Evolutionary conservation across 768 basidiomycete genomes (phyloP).

Genomic region (Cyathus striatus): DNA sequence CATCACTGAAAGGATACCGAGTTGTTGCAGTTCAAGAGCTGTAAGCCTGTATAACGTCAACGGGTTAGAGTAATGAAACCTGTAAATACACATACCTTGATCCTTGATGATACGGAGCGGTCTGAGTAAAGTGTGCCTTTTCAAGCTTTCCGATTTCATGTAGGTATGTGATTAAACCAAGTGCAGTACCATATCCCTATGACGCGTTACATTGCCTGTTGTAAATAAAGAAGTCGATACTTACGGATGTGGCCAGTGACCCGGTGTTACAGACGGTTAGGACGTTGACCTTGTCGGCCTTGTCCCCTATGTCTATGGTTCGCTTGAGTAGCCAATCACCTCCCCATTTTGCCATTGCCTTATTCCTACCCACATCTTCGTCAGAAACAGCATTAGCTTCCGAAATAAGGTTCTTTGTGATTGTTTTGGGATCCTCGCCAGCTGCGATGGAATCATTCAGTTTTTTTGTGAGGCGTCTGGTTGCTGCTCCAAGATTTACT

Average conservation of each 20-base stretch:
- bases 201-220: not conserved
- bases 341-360: conserved; percentile 78
- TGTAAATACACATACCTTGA: conserved; percentile 44
- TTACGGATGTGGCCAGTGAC: conserved; percentile 86
- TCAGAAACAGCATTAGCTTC: conserved; percentile 73
- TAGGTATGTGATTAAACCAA: conserved; percentile 90
- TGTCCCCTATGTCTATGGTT: conserved; percentile 28
- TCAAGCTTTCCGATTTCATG: conserved; percentile 73
- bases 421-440: conserved; percentile 35
- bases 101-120: conserved; percentile 92
- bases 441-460: conserved; percentile 40
- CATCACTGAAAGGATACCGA: conserved; percentile 86
- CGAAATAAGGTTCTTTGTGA: conserved; percentile 58
- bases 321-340: conserved; percentile 76
- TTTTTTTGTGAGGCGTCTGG: conserved; percentile 55
- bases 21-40: conserved; percentile 80
- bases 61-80: not conserved
- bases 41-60: conserved; percentile 57
- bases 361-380: conserved; percentile 87
- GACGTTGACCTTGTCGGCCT: conserved; percentile 60
- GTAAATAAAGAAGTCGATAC: conserved; percentile 14
- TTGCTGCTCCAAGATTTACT: conserved; percentile 89
- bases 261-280: conserved; percentile 98
- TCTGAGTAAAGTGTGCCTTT: conserved; percentile 90
- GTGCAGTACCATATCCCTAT: conserved; percentile 94